A percentile compares a stretch with the other conserved stretches of the same genome.
Conservation (phyloP, 2,329 filamentous ascomycete genomes). For the Diplodia intermedia region DNA sequence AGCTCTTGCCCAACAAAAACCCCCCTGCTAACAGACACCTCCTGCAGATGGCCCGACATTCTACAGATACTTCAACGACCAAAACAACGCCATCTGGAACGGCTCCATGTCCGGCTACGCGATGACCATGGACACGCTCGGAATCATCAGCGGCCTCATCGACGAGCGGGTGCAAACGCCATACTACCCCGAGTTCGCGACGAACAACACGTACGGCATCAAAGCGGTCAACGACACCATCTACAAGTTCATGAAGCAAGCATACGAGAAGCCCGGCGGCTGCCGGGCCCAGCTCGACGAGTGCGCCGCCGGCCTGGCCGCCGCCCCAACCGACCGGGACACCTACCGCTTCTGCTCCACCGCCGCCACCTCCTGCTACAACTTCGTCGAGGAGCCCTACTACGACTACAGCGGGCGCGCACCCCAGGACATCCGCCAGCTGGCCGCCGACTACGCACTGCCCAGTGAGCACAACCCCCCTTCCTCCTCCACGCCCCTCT, state of each 20-base stretch:
- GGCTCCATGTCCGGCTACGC: constrained; percentile 56
- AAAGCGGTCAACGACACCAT: constrained; percentile 55
- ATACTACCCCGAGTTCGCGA: constrained; percentile 58
- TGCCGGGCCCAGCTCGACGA: constrained; percentile 59
- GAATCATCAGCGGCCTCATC: constrained; percentile 63
- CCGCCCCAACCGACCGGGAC: constrained; percentile 45
- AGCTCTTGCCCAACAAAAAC: background rate
- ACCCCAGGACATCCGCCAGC: constrained; percentile 62
- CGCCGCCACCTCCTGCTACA: constrained; percentile 48
- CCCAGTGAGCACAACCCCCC: constrained; percentile 47
- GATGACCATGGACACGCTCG: constrained; percentile 61
- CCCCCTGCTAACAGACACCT: constrained; percentile 37
- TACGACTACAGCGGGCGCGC: constrained; percentile 51
- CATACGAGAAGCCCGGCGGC: constrained; percentile 55
- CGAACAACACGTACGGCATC: constrained; percentile 63
- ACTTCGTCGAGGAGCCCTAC: constrained; percentile 38
- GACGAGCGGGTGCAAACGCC: constrained; percentile 54
- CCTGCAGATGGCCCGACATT: constrained; percentile 50
- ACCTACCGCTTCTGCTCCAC: constrained; percentile 34
- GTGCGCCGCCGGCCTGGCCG: constrained; percentile 51
- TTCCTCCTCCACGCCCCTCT: background rate
- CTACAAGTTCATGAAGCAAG: constrained; percentile 54
- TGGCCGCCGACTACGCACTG: constrained; percentile 57
- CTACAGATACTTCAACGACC: constrained; percentile 63
- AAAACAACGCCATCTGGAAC: constrained; percentile 60